Conservation (phyloP, 768 basidiomycete genomes). For the Amanita rubescens region DNA sequence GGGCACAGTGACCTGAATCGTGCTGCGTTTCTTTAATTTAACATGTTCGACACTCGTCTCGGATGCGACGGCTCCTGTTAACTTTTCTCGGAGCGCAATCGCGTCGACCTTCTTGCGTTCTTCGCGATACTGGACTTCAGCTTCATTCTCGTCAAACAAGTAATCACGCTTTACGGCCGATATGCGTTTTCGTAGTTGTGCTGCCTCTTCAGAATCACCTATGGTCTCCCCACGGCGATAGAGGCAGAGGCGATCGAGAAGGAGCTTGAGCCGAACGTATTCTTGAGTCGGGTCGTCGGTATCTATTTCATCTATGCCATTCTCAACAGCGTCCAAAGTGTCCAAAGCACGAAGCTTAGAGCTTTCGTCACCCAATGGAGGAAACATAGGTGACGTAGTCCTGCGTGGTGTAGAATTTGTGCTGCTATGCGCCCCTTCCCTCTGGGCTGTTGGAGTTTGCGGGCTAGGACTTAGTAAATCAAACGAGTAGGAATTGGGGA, state of each 20-base stretch:
- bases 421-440: neutral
- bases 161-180: conserved; percentile 46
- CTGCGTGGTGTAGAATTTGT: neutral
- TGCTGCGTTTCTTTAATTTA: neutral
- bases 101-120: conserved; percentile 47
- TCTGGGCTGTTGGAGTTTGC: neutral
- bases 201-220: conserved; percentile 15
- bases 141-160: conserved; percentile 65
- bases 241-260: conserved; percentile 39
- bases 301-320: conserved; percentile 17
- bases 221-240: conserved; percentile 18
- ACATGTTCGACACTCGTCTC: neutral
- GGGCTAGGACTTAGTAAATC: neutral
- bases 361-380: neutral
- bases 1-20: neutral
- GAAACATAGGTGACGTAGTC: neutral
- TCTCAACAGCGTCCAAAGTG: neutral
- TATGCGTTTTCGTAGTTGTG: conserved; percentile 38
- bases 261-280: conserved; percentile 58
- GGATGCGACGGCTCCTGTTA: conserved; percentile 9
- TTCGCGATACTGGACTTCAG: conserved; percentile 45
- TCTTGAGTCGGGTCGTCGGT: conserved; percentile 49
- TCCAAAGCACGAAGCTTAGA: neutral
- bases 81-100: conserved; percentile 33
- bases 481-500: neutral